Evolutionary conservation across 1,284 basidiomycete species (phyloP).

Genomic region (Laetiporus sulphureus): DNA sequence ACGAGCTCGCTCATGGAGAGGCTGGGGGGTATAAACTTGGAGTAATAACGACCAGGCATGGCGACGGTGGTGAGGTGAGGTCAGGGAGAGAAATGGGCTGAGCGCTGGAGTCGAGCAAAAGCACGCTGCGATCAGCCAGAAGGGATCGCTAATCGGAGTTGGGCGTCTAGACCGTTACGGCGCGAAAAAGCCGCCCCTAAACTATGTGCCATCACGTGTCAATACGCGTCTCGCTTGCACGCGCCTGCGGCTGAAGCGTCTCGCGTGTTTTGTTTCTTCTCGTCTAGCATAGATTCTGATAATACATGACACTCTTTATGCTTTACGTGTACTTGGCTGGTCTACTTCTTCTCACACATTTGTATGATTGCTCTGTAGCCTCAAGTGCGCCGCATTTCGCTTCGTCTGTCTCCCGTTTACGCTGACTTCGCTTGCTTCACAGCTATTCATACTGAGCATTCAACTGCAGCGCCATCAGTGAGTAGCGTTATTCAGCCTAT

Average conservation of each 20-base stretch:
- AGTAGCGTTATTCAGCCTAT: too few relatives aligned
- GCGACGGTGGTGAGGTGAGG: not conserved
- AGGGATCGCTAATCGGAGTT: too few relatives aligned
- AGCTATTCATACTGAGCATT: not conserved
- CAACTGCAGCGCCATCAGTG: too few relatives aligned
- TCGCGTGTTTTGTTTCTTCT: too few relatives aligned
- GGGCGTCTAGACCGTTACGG: too few relatives aligned
- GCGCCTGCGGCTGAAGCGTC: too few relatives aligned
- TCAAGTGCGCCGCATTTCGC: too few relatives aligned
- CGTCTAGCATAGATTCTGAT: too few relatives aligned
- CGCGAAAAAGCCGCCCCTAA: slow-evolving; percentile 23
- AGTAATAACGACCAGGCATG: slow-evolving; percentile 40
- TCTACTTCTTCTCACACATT: not conserved
- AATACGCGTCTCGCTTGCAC: not conserved
- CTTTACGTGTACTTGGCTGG: not conserved
- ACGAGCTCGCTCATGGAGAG: slow-evolving; percentile 69
- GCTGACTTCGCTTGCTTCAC: not conserved
- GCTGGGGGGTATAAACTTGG: slow-evolving; percentile 54
- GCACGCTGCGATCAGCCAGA: too few relatives aligned
- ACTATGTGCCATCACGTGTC: slow-evolving; percentile 5
- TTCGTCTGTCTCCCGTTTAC: not conserved
- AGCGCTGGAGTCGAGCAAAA: too few relatives aligned
- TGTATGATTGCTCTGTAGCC: too few relatives aligned
- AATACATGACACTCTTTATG: not conserved
- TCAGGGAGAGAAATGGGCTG: slow-evolving; percentile 2